Evolutionary conservation across 805 yeast genomes (phyloP), one percentile per base, ranked within the genome.

Genomic region (Metschnikowia drakensbergensis): DNA sequence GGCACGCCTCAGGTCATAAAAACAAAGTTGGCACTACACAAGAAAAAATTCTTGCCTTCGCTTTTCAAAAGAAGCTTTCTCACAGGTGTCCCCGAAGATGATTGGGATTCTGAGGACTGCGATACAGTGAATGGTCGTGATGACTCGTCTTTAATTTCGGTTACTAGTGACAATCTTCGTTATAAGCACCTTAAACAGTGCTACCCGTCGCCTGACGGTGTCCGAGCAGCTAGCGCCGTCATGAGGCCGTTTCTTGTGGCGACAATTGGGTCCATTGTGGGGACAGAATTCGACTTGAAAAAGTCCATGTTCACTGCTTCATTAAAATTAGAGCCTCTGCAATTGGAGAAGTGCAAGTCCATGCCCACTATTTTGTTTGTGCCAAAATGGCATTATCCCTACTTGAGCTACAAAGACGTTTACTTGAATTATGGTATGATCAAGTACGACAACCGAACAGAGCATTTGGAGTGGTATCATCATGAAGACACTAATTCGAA

Each of bases 171-270:
- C 8, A 53, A 51, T 22, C 46, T 54, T 28, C 58, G 58, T 23
- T 54, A 54, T 44, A 59, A 60, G 37, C 72, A 68, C 51, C 58
- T 54, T 42, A 60, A 59, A 43, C 66, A 63, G 32, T 71, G 74
- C 49, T 70, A 63, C 44, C 72, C 75, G 1, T 61, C 72, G 4
- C 75, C 75, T 1, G 76, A 76, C 45, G 97, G 97, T 1, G 76
- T 85, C 1, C 72, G 97, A 35, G 96, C 94, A 0, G 74, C 79
- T 1, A 79, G 77, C 44, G 89, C 97, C 0, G 79, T 87, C 0
- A 67, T 88, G 27, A 74, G 99, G 41, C 97, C 98, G 2, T 85
- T 76, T 54, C 84, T 90, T 1, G 63, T 82, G 1, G 78, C 83
- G 3, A 74, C 84, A 0, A 74, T 73, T 31, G 98, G 98, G 2